A percentile compares a stretch with the other conserved stretches of the same genome.
Conservation (phyloP, 2,329 filamentous ascomycete species). For the Penicillium concentricum region DNA sequence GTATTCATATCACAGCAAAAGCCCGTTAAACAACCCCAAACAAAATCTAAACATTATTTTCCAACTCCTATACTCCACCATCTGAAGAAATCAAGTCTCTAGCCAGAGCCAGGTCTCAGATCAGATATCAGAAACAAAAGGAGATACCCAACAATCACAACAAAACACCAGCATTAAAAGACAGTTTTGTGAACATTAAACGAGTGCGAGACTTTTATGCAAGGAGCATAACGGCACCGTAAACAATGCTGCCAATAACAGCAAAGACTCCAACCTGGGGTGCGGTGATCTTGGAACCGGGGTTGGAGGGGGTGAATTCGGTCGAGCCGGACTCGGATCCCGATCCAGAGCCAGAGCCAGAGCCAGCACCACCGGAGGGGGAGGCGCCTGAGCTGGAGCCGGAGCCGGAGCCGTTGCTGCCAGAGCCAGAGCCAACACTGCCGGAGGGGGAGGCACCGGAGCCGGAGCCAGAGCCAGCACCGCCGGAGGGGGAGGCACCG, state of each 20-base stretch:
- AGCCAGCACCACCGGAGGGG: background rate
- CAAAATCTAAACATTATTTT: constrained; percentile 6
- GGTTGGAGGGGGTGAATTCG: constrained; percentile 24
- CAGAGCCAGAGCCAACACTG: constrained; percentile 3
- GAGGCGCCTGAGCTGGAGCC: background rate
- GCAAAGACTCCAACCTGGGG: constrained; percentile 15
- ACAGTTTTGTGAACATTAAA: constrained; percentile 8
- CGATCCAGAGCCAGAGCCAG: constrained; percentile 6
- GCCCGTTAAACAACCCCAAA: background rate
- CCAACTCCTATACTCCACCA: constrained; percentile 13
- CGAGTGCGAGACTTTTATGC: constrained; percentile 19
- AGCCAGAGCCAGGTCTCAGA: constrained; percentile 8
- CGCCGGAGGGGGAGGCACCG: background rate
- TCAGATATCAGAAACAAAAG: background rate
- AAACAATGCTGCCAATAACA: constrained; percentile 7
- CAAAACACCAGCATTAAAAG: constrained; percentile 12
- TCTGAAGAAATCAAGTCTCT: background rate
- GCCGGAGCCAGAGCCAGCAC: background rate
- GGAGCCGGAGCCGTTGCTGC: background rate
- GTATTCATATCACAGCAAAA: constrained; percentile 8
- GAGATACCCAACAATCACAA: background rate
- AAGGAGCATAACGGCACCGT: constrained; percentile 25
- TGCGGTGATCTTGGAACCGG: constrained; percentile 27
- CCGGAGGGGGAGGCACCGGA: background rate
- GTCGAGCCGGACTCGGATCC: constrained; percentile 4